Percentiles rank a stretch among this genome's conserved stretches.
phyloP scores from a whole-genome alignment of 192 early-diverging fungal genomes.

The Podila verticillata region DNA sequence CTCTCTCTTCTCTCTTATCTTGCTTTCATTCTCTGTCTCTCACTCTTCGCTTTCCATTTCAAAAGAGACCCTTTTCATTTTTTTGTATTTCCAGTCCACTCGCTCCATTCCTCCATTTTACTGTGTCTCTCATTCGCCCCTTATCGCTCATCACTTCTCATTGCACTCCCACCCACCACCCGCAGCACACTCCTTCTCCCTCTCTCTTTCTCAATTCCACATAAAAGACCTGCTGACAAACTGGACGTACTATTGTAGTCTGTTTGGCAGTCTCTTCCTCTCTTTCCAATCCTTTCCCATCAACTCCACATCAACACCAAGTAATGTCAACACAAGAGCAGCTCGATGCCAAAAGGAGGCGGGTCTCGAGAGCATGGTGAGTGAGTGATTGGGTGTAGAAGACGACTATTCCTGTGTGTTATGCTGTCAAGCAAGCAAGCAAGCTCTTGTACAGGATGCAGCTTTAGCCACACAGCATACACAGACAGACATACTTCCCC shows the following conservation, averaged over 20 bases:
- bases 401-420: background rate
- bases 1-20: too few species aligned
- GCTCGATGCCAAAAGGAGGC: slow-evolving; percentile 43
- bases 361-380: slow-evolving; percentile 50
- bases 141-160: background rate
- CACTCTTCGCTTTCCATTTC: background rate
- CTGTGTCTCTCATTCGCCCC: background rate
- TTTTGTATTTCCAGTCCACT: background rate
- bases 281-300: background rate
- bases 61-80: background rate
- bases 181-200: background rate
- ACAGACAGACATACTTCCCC: too few species aligned
- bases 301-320: background rate
- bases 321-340: slow-evolving; percentile 38
- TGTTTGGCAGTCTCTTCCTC: too few species aligned
- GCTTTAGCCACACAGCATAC: too few species aligned
- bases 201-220: background rate
- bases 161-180: background rate
- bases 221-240: background rate
- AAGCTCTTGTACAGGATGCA: too few species aligned
- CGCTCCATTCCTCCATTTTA: background rate
- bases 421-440: too few species aligned
- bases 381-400: background rate
- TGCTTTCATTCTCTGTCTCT: background rate
- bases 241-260: too few species aligned